A percentile compares a stretch with the other conserved stretches of the same genome.
phyloP scores from a whole-genome alignment of 192 early-diverging fungal genomes.

The Phycomyces nitens region DNA sequence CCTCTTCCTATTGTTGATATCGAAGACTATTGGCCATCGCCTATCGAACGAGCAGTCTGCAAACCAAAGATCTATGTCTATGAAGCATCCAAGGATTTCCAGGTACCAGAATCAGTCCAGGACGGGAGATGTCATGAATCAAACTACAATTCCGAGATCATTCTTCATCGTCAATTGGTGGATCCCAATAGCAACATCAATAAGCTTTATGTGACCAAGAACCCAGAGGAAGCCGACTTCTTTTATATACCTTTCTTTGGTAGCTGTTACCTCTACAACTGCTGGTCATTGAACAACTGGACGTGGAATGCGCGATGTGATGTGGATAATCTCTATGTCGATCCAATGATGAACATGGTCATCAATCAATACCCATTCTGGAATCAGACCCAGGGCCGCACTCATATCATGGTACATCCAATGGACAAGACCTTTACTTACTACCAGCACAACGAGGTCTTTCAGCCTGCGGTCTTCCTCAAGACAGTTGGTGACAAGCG shows the following conservation, averaged over 20 bases:
- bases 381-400: slow-evolving; percentile 33
- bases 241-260: slow-evolving; percentile 50
- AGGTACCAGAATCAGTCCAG: slow-evolving; percentile 29
- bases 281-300: slow-evolving; percentile 38
- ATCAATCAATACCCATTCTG: slow-evolving; percentile 39
- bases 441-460: slow-evolving; percentile 29
- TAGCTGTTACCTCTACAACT: slow-evolving; percentile 41
- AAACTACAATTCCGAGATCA: slow-evolving; percentile 43
- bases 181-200: slow-evolving; percentile 28
- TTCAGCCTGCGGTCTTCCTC: slow-evolving; percentile 41
- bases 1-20: slow-evolving; percentile 18
- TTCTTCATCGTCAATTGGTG: slow-evolving; percentile 33
- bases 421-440: slow-evolving; percentile 40
- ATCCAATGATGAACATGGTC: slow-evolving; percentile 43
- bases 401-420: slow-evolving; percentile 47
- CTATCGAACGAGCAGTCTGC: slow-evolving; percentile 34
- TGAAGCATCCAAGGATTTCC: slow-evolving; percentile 31
- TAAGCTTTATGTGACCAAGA: slow-evolving; percentile 45
- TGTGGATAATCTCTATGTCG: slow-evolving; percentile 39
- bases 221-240: slow-evolving; percentile 42
- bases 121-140: slow-evolving; percentile 25
- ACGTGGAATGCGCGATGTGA: slow-evolving; percentile 34
- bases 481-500: slow-evolving; percentile 47
- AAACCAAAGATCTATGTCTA: slow-evolving; percentile 44
- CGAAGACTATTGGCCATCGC: slow-evolving; percentile 35